phyloP scores from a whole-genome alignment of 805 yeast species.

The Scheffersomyces stipitis region DNA sequence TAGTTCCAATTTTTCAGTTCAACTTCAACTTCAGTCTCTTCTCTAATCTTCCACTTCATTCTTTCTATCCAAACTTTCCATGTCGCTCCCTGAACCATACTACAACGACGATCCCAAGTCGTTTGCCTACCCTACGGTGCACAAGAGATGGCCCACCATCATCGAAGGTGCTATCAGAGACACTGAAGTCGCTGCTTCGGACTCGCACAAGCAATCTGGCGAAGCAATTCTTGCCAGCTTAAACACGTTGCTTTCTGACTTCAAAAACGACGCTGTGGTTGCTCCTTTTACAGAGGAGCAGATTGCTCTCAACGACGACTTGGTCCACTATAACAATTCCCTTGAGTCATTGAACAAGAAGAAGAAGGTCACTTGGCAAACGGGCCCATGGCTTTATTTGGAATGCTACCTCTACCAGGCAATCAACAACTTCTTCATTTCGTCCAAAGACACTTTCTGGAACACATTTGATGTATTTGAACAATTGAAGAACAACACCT shows the following conservation, averaged over 20 bases:
- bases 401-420: constrained; percentile 84
- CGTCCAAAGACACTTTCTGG: constrained; percentile 40
- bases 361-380: constrained; percentile 59
- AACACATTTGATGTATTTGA: constrained; percentile 70
- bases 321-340: constrained; percentile 60
- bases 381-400: constrained; percentile 87
- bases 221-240: constrained; percentile 41
- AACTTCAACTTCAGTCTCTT: too few species aligned
- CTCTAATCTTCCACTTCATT: too few species aligned
- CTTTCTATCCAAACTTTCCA: too few species aligned
- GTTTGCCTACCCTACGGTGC: constrained; percentile 79
- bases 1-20: too few species aligned
- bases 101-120: constrained; percentile 69
- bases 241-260: constrained; percentile 40
- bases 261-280: constrained; percentile 38
- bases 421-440: constrained; percentile 45
- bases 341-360: constrained; percentile 30
- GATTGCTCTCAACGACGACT: constrained; percentile 47
- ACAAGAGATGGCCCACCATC: constrained; percentile 85
- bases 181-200: constrained; percentile 34
- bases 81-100: constrained; percentile 48
- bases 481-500: constrained; percentile 68
- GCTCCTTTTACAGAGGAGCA: constrained; percentile 24
- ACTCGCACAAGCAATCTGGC: constrained; percentile 46
- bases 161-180: constrained; percentile 68